These are phyloP conservation scores for Macrolepiota dolichaula DNA, from an alignment of 768 basidiomycete genomes.

Conservation along the genomic window DNA sequence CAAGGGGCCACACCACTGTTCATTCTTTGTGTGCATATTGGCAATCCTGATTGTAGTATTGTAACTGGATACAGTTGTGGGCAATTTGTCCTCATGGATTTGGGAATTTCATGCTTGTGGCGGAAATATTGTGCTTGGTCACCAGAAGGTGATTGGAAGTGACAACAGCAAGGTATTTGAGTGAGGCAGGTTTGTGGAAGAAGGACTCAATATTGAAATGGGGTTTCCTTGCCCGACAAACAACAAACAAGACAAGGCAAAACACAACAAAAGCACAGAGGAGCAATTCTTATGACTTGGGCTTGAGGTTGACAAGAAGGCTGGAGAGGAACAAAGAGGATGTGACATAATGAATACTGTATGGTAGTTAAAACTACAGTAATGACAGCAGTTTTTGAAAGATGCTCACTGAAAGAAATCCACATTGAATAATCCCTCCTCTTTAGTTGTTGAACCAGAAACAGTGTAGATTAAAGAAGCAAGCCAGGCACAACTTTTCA, in stretches of 20 bases:
- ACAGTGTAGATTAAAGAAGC: constrained; percentile 51
- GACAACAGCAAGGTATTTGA: neutral
- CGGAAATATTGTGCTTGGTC: constrained; percentile 19
- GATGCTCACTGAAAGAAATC: constrained; percentile 63
- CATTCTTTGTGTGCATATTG: no score
- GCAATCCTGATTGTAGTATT: no score
- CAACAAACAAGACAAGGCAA: constrained; percentile 51
- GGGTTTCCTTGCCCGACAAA: constrained; percentile 54
- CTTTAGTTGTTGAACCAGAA: constrained; percentile 43
- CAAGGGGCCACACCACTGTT: no score
- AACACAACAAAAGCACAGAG: constrained; percentile 55
- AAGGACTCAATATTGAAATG: constrained; percentile 47
- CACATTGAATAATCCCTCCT: constrained; percentile 36
- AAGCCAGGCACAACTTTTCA: constrained; percentile 61
- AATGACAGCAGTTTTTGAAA: neutral
- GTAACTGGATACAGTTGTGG: no score
- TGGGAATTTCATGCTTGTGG: constrained; percentile 34
- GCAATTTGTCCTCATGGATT: constrained; percentile 61
- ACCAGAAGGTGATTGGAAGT: constrained; percentile 20
- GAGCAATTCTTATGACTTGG: constrained; percentile 43
- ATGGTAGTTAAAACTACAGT: neutral
- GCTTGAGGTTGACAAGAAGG: constrained; percentile 35
- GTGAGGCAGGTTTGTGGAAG: constrained; percentile 22
- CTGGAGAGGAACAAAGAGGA: constrained; percentile 61
- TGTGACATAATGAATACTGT: constrained; percentile 67